These are phyloP conservation scores for Talaromyces atroroseus DNA, from an alignment of 2,329 filamentous ascomycete genomes.

Conservation along the genomic window DNA sequence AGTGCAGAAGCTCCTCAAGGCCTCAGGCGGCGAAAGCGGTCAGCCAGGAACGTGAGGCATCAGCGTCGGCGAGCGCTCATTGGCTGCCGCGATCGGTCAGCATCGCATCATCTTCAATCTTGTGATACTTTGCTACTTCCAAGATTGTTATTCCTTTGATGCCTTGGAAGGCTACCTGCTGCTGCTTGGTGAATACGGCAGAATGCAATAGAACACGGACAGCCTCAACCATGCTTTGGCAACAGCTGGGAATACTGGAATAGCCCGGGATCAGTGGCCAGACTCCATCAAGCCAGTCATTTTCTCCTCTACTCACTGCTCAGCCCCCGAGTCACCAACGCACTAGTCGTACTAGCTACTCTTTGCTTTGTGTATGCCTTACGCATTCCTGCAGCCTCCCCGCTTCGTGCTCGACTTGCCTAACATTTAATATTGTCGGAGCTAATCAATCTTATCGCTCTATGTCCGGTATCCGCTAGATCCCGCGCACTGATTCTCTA, in stretches of 20 bases:
- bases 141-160: not conserved
- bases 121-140: not conserved
- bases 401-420: not conserved
- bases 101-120: too few relatives aligned
- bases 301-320: not conserved
- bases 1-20: not conserved
- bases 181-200: not conserved
- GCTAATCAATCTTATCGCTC: not conserved
- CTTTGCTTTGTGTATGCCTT: not conserved
- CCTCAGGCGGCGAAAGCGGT: not conserved
- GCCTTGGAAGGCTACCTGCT: not conserved
- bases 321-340: not conserved
- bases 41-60: conserved; percentile 5
- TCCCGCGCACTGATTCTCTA: not conserved
- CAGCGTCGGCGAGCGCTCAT: not conserved
- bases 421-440: not conserved
- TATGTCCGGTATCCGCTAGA: not conserved
- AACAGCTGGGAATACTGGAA: not conserved
- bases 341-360: not conserved
- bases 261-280: not conserved
- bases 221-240: not conserved
- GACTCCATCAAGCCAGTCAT: not conserved
- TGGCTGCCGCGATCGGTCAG: not conserved
- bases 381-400: not conserved
- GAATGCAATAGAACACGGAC: not conserved